Percentiles rank a stretch among this genome's conserved stretches.
Evolutionary conservation across 2,329 filamentous ascomycete genomes (phyloP).

Genomic region (Lasiodiplodia sp.): DNA sequence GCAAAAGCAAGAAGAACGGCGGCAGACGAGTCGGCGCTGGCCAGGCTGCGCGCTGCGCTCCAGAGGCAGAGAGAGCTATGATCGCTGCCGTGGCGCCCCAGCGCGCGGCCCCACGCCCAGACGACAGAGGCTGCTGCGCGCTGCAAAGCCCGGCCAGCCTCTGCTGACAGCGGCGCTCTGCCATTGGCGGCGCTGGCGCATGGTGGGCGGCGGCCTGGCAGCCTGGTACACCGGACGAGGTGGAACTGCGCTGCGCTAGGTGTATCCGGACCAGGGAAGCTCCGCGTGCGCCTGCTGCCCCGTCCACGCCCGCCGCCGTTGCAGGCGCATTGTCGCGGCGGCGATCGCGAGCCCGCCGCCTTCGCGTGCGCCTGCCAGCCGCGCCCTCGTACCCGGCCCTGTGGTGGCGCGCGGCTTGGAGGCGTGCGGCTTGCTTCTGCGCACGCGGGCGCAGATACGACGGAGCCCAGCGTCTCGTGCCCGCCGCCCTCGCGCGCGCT

Average conservation of each 20-base stretch:
- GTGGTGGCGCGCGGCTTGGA: background rate
- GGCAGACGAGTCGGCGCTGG: slow-evolving; percentile 5
- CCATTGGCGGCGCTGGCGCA: slow-evolving; percentile 3
- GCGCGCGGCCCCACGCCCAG: slow-evolving; percentile 20
- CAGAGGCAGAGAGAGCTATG: slow-evolving; percentile 18
- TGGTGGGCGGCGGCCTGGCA: background rate
- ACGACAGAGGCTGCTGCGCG: slow-evolving; percentile 8
- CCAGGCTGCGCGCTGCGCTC: slow-evolving; percentile 19
- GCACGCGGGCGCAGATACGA: background rate
- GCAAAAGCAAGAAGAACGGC: slow-evolving; percentile 18
- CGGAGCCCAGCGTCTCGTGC: slow-evolving; percentile 10
- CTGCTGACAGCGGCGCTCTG: slow-evolving; percentile 10
- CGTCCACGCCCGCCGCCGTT: slow-evolving; percentile 5
- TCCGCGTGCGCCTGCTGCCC: background rate
- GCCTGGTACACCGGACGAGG: background rate
- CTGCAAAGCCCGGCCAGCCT: slow-evolving; percentile 9
- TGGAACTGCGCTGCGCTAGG: slow-evolving; percentile 5
- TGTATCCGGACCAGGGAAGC: background rate
- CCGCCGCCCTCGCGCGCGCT: background rate
- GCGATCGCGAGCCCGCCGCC: slow-evolving; percentile 16
- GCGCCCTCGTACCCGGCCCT: slow-evolving; percentile 5
- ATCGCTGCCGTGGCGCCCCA: slow-evolving; percentile 27
- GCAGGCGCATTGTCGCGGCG: slow-evolving; percentile 14
- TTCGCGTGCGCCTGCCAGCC: slow-evolving; percentile 7
- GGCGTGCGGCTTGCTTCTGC: slow-evolving; percentile 3